Conservation (phyloP, 192 early-diverging fungal species). For the Dissophora ornata region DNA sequence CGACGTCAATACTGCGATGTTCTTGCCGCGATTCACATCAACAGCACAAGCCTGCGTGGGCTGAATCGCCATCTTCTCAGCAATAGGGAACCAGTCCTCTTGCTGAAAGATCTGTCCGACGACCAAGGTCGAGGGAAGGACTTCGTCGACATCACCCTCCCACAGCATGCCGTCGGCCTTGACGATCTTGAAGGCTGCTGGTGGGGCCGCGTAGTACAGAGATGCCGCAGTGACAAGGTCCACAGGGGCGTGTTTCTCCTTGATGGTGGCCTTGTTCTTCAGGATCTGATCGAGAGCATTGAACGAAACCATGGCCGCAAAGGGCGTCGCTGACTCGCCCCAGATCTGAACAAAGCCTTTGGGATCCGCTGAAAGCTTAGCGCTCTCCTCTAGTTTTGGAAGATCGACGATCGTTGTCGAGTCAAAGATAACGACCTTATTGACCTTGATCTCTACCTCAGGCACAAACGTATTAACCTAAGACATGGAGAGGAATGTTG, state of each 20-base stretch:
- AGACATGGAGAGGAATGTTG: too few species aligned
- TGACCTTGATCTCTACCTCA: constrained; percentile 30
- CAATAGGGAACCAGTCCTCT: constrained; percentile 59
- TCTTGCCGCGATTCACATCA: constrained; percentile 11
- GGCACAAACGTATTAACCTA: constrained; percentile 48
- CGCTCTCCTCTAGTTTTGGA: constrained; percentile 21
- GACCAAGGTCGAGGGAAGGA: constrained; percentile 37
- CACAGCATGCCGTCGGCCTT: constrained; percentile 31
- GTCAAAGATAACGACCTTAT: constrained; percentile 51
- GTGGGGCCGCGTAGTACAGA: constrained; percentile 1
- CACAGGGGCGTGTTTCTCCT: constrained; percentile 1
- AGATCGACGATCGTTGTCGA: constrained; percentile 42
- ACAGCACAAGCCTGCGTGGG: constrained; percentile 38
- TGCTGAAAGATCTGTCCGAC: constrained; percentile 59
- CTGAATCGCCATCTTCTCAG: constrained; percentile 31
- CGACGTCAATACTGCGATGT: constrained; percentile 62
- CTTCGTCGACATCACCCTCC: constrained; percentile 59
- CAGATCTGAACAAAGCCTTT: constrained; percentile 32
- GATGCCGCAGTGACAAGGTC: constrained; percentile 30
- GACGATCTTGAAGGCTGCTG: constrained; percentile 11
- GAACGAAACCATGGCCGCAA: constrained; percentile 30
- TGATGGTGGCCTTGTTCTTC: constrained; percentile 11
- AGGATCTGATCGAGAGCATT: constrained; percentile 30
- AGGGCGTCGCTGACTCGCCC: constrained; percentile 26
- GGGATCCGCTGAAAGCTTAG: not conserved